Base-by-base conservation (phyloP, 2,329 filamentous ascomycete genomes). In the Bimuria novae-zelandiae region DNA sequence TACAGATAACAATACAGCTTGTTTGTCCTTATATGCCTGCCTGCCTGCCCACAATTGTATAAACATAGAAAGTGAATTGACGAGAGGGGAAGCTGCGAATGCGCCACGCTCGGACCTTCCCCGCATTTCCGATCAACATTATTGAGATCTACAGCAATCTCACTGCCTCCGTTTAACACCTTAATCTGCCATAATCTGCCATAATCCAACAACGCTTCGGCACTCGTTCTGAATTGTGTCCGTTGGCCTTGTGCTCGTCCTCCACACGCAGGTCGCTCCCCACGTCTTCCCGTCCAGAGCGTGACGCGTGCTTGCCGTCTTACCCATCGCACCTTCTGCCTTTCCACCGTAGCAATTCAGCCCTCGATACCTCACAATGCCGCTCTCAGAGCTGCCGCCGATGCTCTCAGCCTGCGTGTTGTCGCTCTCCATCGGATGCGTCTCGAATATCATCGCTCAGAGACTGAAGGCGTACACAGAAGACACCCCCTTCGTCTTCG, bases 381-480 rank as follows among this genome's bases (percentile, higher is more conserved):
- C 65, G 52, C 67, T 70, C 23, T n/a, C 33, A 36, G 17, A 36
- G 16, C 33, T 36, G 33, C 67, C 69, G 8, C 69, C 70, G 14
- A 66, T 72, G 39, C 60, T 67, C 3, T 59, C 65, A n/a, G 62
- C 69, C 21, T 74, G 69, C 56, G 60, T 69, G 33, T 66, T 67
- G 40, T 71, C 72, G 25, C 65, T 73, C 48, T 54, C 59, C 10
- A 73, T 74, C 49, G 70, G 72, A 42, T 72, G 67, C 30, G 68
- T 63, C 52, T 74, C 71, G 55, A 74, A 74, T 57, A 33, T 73
- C 25, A 71, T 72, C 52, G 72, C 71, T 8, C 71, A 74, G 45
- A 61, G 67, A 32, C 60, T 74, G 17, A 70, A 70, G 53, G 70
- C 72, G 32, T 74, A 70, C 65, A 65, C 60, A 21, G 61, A 69